These are phyloP conservation scores for Aspergillus ibericus DNA, from an alignment of 2,329 filamentous ascomycete genomes.

Conservation along the genomic window DNA sequence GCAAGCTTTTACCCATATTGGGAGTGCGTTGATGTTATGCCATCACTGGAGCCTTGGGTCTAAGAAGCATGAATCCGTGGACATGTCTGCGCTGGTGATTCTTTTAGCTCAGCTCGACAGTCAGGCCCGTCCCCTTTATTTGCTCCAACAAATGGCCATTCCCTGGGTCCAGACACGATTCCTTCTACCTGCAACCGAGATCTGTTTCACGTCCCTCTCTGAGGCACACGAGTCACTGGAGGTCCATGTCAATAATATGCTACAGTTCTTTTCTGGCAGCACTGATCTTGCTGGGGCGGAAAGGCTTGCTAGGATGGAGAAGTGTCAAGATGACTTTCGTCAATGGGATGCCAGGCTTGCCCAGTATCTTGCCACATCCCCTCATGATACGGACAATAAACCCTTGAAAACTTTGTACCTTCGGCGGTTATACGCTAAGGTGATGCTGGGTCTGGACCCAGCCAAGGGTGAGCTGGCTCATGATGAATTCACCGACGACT, in stretches of 20 bases:
- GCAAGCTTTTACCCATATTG: slow-evolving; percentile 1
- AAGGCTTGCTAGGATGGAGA: not conserved
- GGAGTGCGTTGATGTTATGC: not conserved
- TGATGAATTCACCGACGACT: not conserved
- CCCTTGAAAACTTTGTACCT: not conserved
- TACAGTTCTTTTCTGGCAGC: not conserved
- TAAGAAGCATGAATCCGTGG: not conserved
- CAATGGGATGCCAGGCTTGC: not conserved
- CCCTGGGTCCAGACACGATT: not conserved
- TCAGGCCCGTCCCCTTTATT: not conserved
- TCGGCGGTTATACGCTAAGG: not conserved
- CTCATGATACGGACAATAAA: not conserved
- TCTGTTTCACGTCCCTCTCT: not conserved
- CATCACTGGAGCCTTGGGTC: not conserved
- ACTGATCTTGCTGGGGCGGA: not conserved
- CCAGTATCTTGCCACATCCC: not conserved
- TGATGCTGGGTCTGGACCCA: not conserved
- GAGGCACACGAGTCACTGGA: not conserved
- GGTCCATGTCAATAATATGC: not conserved
- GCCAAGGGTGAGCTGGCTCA: not conserved
- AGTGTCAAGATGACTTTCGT: not conserved
- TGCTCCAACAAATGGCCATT: not conserved
- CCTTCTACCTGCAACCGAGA: not conserved
- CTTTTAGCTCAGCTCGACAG: not conserved
- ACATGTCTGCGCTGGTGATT: not conserved